These are phyloP conservation scores for Onygenales sp. DNA, from an alignment of 2,329 filamentous ascomycete species.

Conservation along the genomic window DNA sequence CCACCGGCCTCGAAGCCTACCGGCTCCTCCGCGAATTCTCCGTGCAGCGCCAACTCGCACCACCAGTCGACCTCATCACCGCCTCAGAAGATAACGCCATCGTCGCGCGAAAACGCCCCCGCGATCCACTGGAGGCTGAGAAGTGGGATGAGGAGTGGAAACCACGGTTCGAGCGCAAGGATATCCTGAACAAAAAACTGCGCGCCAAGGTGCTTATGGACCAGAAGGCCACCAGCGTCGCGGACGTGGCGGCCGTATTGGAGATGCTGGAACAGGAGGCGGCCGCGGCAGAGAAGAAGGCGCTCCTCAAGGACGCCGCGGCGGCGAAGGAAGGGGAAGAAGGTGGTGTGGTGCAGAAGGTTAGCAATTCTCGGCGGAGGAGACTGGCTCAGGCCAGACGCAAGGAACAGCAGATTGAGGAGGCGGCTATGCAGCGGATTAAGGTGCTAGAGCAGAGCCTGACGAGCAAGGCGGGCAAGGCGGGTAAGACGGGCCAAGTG, in stretches of 20 bases:
- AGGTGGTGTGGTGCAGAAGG: constrained; percentile 13
- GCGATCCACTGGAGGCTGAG: constrained; percentile 29
- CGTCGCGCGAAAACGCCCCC: constrained; percentile 29
- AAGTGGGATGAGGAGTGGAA: constrained; percentile 31
- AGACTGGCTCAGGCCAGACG: constrained; percentile 21
- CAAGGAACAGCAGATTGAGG: constrained; percentile 17
- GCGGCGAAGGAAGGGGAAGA: constrained; percentile 10
- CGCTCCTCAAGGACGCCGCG: constrained; percentile 3
- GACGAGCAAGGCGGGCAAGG: background rate
- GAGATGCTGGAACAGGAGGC: constrained; percentile 35
- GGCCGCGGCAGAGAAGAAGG: constrained; percentile 10
- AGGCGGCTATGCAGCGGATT: constrained; percentile 18
- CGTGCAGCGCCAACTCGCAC: constrained; percentile 47
- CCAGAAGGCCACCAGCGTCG: constrained; percentile 54
- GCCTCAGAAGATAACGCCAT: constrained; percentile 34
- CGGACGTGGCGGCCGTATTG: constrained; percentile 50
- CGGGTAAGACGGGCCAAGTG: constrained; percentile 6
- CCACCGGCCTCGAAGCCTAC: constrained; percentile 46
- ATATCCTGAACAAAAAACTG: constrained; percentile 37
- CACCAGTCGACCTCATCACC: constrained; percentile 34
- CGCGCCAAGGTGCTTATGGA: constrained; percentile 50
- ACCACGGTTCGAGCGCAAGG: constrained; percentile 30
- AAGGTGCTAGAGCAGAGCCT: constrained; percentile 13
- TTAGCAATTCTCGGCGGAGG: constrained; percentile 21
- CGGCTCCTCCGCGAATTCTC: constrained; percentile 52